Evolutionary conservation across 106 monocot genomes (phyloP).

Genomic region (Dactylorhiza incarnata): DNA sequence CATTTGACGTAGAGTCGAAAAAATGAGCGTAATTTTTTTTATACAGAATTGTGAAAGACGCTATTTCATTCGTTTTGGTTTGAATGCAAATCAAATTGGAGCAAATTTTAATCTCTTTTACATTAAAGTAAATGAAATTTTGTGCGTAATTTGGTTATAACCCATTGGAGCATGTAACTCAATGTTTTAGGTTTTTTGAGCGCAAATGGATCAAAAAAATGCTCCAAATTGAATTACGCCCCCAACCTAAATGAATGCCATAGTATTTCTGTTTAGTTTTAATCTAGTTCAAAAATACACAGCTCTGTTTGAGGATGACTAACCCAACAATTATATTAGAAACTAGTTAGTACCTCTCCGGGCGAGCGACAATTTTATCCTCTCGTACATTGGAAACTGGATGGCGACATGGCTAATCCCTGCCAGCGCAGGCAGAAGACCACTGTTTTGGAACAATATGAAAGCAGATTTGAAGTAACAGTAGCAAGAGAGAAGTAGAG

Average conservation of each 20-base stretch:
- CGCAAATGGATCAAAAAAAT: not conserved
- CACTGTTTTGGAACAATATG: conserved; percentile 34
- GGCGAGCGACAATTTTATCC: conserved; percentile 66
- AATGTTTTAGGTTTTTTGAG: no score
- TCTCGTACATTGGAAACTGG: conserved; percentile 92
- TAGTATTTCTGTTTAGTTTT: not conserved
- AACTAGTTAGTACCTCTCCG: conserved; percentile 34
- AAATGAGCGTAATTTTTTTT: no score
- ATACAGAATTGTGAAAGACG: no score
- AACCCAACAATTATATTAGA: not conserved
- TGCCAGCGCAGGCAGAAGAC: conserved; percentile 83
- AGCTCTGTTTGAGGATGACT: not conserved
- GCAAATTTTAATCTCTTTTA: no score
- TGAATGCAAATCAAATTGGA: no score
- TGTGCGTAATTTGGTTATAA: no score
- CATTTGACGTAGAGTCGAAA: no score
- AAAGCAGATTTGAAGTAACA: not conserved
- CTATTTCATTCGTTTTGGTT: no score
- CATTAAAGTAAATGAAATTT: no score
- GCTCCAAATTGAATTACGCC: no score
- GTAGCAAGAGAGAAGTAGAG: not conserved
- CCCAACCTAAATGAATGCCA: not conserved
- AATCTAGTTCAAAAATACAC: not conserved
- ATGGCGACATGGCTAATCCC: conserved; percentile 95
- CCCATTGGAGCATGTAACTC: no score